Percentiles rank a stretch among this genome's conserved stretches.
These are phyloP conservation scores for Aspergillus sparsus DNA, from an alignment of 495 filamentous ascomycete species.

Conservation along the genomic window DNA sequence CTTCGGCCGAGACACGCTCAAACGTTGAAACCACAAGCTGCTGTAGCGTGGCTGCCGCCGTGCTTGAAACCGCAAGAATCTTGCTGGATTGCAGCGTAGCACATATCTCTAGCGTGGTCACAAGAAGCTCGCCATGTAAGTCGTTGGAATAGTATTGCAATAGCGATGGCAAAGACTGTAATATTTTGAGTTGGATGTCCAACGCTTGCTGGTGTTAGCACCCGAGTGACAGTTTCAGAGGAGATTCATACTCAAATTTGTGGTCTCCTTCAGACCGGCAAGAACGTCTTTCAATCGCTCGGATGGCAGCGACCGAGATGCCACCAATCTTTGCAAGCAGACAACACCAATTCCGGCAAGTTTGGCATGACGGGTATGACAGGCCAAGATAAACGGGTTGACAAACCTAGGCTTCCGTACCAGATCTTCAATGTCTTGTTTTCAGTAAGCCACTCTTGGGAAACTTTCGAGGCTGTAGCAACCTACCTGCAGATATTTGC, in stretches of 20 bases:
- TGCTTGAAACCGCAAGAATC: slow-evolving; percentile 88
- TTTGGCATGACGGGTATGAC: slow-evolving; percentile 82
- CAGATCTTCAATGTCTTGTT: slow-evolving; percentile 62
- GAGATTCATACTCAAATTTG: slow-evolving; percentile 54
- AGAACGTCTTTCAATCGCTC: slow-evolving; percentile 78
- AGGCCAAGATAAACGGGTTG: slow-evolving; percentile 90
- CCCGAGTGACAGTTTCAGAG: background rate
- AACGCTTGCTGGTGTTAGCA: slow-evolving; percentile 59
- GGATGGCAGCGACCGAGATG: slow-evolving; percentile 73
- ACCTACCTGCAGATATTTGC: slow-evolving; percentile 79
- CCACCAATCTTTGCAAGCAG: slow-evolving; percentile 84
- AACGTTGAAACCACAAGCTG: slow-evolving; percentile 91
- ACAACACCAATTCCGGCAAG: slow-evolving; percentile 82
- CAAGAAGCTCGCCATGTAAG: slow-evolving; percentile 76
- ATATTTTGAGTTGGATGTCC: slow-evolving; percentile 93
- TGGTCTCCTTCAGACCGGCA: slow-evolving; percentile 81
- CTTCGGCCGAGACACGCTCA: slow-evolving; percentile 83
- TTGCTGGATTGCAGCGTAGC: slow-evolving; percentile 87
- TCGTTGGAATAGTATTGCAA: slow-evolving; percentile 87
- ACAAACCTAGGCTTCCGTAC: slow-evolving; percentile 78
- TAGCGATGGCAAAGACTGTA: slow-evolving; percentile 89
- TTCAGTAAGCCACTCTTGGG: slow-evolving; percentile 23
- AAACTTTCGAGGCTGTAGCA: background rate
- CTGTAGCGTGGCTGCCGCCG: slow-evolving; percentile 90
- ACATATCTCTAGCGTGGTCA: slow-evolving; percentile 82